These are phyloP conservation scores for Fusarium albidum DNA, from an alignment of 2,329 filamentous ascomycete genomes.

Conservation along the genomic window DNA sequence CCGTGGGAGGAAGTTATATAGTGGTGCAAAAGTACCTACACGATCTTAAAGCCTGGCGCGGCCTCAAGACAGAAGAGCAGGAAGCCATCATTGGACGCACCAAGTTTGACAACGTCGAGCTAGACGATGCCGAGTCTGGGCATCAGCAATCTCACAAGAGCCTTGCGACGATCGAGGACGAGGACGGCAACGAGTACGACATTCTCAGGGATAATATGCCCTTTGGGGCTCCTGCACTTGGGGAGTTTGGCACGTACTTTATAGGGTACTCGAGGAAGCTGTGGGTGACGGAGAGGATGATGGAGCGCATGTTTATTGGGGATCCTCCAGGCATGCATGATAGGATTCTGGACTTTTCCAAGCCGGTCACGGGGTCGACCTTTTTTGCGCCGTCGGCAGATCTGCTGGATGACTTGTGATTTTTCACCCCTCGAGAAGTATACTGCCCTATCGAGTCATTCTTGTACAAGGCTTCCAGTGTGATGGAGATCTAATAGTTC, in stretches of 20 bases:
- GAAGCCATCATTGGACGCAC: slow-evolving; percentile 65
- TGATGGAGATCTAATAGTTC: too few species aligned
- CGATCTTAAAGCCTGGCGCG: slow-evolving; percentile 56
- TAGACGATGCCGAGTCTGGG: slow-evolving; percentile 57
- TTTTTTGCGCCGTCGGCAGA: slow-evolving; percentile 58
- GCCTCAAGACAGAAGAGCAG: slow-evolving; percentile 58
- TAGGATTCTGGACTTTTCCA: slow-evolving; percentile 63
- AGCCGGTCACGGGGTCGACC: slow-evolving; percentile 57
- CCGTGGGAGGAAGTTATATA: slow-evolving; percentile 62
- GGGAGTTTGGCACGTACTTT: slow-evolving; percentile 66
- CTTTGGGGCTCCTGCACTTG: slow-evolving; percentile 60
- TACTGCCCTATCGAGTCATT: too few species aligned
- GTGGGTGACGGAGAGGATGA: slow-evolving; percentile 67
- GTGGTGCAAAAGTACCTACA: slow-evolving; percentile 68
- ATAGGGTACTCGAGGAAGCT: slow-evolving; percentile 61
- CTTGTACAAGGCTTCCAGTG: too few species aligned
- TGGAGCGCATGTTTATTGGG: slow-evolving; percentile 65
- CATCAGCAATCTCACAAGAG: slow-evolving; percentile 63
- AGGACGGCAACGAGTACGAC: slow-evolving; percentile 57
- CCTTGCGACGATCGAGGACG: slow-evolving; percentile 61
- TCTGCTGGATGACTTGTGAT: slow-evolving; percentile 18
- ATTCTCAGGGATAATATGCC: slow-evolving; percentile 69
- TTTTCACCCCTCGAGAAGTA: too few species aligned
- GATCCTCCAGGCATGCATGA: slow-evolving; percentile 63
- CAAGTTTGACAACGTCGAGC: slow-evolving; percentile 65